Conservation (phyloP, 2,329 filamentous ascomycete genomes). For the Phialophora macrospora region DNA sequence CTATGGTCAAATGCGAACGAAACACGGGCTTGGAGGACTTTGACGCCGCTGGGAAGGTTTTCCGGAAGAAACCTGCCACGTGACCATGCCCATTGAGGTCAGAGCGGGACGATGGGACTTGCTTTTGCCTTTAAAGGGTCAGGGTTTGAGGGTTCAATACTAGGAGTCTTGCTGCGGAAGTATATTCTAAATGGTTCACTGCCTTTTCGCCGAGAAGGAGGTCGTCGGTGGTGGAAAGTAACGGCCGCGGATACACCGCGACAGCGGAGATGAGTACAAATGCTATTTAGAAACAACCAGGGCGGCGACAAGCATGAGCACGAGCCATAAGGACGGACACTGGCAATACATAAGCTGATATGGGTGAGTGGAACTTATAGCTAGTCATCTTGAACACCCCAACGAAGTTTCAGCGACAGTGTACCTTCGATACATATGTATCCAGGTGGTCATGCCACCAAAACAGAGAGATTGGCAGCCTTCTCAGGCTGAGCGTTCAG, state of each 20-base stretch:
- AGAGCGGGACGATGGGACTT: not conserved
- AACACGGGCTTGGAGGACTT: not conserved
- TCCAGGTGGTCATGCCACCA: no score
- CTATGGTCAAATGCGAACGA: not conserved
- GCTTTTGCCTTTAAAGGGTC: not conserved
- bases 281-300: no score
- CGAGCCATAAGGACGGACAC: no score
- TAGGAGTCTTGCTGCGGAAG: not conserved
- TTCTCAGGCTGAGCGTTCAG: no score
- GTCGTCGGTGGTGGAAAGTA: not conserved
- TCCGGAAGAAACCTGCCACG: not conserved
- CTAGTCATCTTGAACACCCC: no score
- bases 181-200: not conserved
- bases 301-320: no score
- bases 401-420: no score
- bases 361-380: no score
- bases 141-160: not conserved
- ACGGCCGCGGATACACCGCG: not conserved
- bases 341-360: no score
- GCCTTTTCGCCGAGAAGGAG: not conserved
- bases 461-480: no score
- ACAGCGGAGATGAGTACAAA: no score
- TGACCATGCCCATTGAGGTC: not conserved
- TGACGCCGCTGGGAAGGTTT: not conserved
- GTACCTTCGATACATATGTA: no score